Percentiles rank a stretch among this genome's conserved stretches.
These are phyloP conservation scores for Colletotrichum salicis DNA, from an alignment of 2,329 filamentous ascomycete genomes.

Conservation along the genomic window DNA sequence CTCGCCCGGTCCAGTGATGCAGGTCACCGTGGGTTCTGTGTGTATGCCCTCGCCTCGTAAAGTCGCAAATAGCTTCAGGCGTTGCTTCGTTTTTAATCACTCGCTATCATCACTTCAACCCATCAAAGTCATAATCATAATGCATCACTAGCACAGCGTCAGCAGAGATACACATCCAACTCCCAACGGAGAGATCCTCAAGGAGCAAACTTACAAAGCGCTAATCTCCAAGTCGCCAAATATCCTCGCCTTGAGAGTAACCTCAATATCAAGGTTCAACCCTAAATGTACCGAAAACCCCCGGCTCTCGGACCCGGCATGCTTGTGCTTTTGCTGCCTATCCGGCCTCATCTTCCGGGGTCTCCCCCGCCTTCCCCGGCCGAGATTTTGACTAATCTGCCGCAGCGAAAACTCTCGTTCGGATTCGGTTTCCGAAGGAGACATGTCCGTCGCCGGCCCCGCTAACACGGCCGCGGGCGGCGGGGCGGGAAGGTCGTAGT, in stretches of 20 bases:
- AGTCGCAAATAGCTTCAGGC: not conserved
- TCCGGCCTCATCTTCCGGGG: not conserved
- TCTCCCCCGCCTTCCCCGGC: not conserved
- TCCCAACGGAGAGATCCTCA: not conserved
- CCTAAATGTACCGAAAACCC: conserved; percentile 23
- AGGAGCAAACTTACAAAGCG: conserved; percentile 19
- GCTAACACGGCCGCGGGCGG: not conserved
- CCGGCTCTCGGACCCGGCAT: not conserved
- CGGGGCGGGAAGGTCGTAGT: not conserved
- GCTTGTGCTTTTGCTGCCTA: not conserved
- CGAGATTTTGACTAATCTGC: not conserved
- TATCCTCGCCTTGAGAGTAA: conserved; percentile 23
- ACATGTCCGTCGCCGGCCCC: not conserved
- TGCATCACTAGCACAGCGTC: conserved; percentile 1
- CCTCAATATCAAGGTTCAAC: conserved; percentile 25
- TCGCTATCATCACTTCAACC: not conserved
- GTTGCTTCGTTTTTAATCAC: not conserved
- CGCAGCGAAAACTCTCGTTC: conserved; percentile 7
- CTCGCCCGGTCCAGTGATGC: not conserved
- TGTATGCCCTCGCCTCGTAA: not conserved
- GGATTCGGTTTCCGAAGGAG: conserved; percentile 16
- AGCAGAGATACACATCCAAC: not conserved
- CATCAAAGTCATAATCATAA: conserved; percentile 1
- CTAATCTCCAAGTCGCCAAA: conserved; percentile 22
- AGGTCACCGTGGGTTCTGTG: not conserved